Evolutionary conservation across 345 rosid species (phyloP).

Genomic region (Eucalyptus coolabah): DNA sequence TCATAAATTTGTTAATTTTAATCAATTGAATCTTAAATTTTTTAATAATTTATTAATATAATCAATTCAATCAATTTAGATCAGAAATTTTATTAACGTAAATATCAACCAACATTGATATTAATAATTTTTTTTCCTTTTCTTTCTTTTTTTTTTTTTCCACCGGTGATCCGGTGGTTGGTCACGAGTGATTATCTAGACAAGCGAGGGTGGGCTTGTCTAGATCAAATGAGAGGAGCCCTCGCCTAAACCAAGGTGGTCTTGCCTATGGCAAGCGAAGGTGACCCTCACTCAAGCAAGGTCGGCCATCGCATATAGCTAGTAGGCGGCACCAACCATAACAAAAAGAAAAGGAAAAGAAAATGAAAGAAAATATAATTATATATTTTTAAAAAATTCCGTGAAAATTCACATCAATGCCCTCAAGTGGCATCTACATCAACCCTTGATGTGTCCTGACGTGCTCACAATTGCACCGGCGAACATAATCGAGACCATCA

Average conservation of each 20-base stretch:
- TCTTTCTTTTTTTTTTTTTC: too few relatives aligned
- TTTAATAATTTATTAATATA: fast-evolving
- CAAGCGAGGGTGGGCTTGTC: too few relatives aligned
- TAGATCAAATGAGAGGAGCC: background rate
- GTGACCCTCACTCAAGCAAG: background rate
- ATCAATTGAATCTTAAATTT: fast-evolving
- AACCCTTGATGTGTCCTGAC: background rate
- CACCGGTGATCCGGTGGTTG: fast-evolving
- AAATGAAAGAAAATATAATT: fast-evolving
- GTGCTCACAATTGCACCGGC: background rate
- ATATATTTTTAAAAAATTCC: too few relatives aligned
- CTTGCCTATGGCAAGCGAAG: background rate
- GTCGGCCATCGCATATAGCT: fast-evolving
- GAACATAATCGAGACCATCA: background rate
- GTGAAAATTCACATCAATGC: too few relatives aligned
- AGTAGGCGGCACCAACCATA: fast-evolving
- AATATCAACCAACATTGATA: fast-evolving
- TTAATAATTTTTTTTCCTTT: too few relatives aligned
- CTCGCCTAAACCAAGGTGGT: too few relatives aligned
- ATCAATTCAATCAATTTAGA: too few relatives aligned
- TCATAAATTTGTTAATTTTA: too few relatives aligned
- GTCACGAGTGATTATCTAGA: too few relatives aligned
- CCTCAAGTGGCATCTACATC: too few relatives aligned
- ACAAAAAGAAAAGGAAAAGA: too few relatives aligned
- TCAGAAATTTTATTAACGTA: fast-evolving